These are phyloP conservation scores for Talaromyces sp. DNA, from an alignment of 2,329 filamentous ascomycete genomes.

Conservation along the genomic window DNA sequence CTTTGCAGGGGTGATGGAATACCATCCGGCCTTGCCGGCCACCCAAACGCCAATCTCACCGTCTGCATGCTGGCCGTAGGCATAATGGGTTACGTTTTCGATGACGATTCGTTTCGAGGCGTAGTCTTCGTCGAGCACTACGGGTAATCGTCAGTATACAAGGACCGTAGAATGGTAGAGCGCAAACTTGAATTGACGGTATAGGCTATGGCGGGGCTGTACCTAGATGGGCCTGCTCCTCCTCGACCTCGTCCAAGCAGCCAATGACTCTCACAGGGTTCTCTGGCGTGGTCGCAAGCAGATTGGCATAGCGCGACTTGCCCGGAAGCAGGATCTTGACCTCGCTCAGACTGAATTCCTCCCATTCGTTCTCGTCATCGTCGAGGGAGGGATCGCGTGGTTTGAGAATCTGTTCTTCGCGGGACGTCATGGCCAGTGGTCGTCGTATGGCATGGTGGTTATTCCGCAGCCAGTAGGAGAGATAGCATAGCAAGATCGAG, in stretches of 20 bases:
- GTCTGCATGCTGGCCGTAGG: conserved; percentile 49
- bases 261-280: conserved; percentile 53
- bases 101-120: conserved; percentile 41
- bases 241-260: conserved; percentile 41
- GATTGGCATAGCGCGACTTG: conserved; percentile 46
- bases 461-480: neutral
- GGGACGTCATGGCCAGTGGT: conserved; percentile 36
- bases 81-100: conserved; percentile 45
- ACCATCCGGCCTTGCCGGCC: conserved; percentile 59
- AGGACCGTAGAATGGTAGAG: neutral
- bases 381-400: conserved; percentile 38
- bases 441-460: conserved; percentile 24
- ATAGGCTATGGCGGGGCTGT: conserved; percentile 1
- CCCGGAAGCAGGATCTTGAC: conserved; percentile 47
- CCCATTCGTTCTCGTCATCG: conserved; percentile 51
- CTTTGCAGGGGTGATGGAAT: conserved; percentile 49
- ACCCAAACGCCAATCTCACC: conserved; percentile 57
- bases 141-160: conserved; percentile 1
- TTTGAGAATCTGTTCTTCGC: conserved; percentile 42
- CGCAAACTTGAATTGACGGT: neutral
- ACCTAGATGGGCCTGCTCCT: conserved; percentile 40
- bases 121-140: conserved; percentile 35
- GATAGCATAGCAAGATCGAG: neutral
- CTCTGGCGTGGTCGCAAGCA: conserved; percentile 51
- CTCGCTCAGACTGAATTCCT: conserved; percentile 53